Evolutionary conservation across 257 asterid species (phyloP), one percentile per base, ranked within the genome.

Genomic region (Fraxinus pennsylvanica): DNA sequence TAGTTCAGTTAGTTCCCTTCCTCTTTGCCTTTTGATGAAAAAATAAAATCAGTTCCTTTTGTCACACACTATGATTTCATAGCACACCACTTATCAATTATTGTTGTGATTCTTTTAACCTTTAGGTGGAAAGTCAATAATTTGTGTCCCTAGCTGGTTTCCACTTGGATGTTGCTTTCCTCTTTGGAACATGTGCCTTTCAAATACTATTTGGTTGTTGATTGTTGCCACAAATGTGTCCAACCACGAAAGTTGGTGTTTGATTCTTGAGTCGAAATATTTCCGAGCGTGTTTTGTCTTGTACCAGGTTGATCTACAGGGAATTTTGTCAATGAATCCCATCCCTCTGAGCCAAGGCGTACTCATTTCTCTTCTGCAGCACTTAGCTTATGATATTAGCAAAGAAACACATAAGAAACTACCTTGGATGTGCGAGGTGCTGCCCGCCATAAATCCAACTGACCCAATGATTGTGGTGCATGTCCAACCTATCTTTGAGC

Each of bases 271-370:
- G 1, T 39, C 15, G 9, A 21, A 63, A 43, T 29, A 50, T 6
- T 73, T 14, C 57, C 89, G 92, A 98, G 94, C 91, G 33, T 13
- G 63, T 43, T 52, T 52, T 52, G 14, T 8, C 21, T 52, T 61
- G 14, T 25, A 17, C 65, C 90, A 96, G 99, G 95, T 92, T 66
- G 99, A 96, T 84, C 86, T 96, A 76, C 89, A 85, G 3, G 85
- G 90, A 29, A 83, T 96, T 19, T 74, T 93, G 88, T 78, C 90
- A 1, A 78, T 74, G 92, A 90, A 80, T 81, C 99, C 99, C 13
- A 84, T 91, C 2, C 96, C 97, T 9, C 75, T 96, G 87, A 91
- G 99, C 82, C 98, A 93, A 90, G 99, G 98, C 25, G 98, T 96
- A 65, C 92, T 96, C 74, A 92, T 96, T 32, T 96, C 97, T 65